These are phyloP conservation scores for Colletotrichum tofieldiae DNA, from an alignment of 2,329 filamentous ascomycete species.

Conservation along the genomic window DNA sequence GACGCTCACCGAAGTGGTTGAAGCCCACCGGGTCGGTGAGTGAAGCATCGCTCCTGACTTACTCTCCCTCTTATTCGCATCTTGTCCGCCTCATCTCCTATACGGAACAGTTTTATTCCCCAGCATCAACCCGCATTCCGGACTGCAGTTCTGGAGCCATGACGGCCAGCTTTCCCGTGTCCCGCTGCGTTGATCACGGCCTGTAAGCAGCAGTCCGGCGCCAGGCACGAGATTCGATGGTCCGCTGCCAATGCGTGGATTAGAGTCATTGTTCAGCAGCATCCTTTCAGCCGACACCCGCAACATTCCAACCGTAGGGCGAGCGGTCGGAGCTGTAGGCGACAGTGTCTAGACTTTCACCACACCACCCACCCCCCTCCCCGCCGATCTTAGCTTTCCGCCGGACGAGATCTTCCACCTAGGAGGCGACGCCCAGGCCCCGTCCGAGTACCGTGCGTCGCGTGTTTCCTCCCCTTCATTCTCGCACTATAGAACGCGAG, in stretches of 20 bases:
- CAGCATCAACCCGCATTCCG: not conserved
- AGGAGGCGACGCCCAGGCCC: slow-evolving; percentile 16
- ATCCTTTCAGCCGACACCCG: not conserved
- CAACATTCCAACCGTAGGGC: not conserved
- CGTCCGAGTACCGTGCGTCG: slow-evolving; percentile 20
- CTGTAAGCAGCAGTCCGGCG: not conserved
- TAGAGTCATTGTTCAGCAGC: not conserved
- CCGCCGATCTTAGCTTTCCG: slow-evolving; percentile 24
- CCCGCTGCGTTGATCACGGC: not conserved
- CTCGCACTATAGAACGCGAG: not conserved
- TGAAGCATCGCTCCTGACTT: not conserved
- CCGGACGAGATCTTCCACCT: slow-evolving; percentile 30
- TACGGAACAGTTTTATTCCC: not conserved
- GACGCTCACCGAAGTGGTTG: not conserved
- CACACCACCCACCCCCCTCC: not conserved
- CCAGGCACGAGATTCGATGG: not conserved
- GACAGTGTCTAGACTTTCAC: not conserved
- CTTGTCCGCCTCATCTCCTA: not conserved
- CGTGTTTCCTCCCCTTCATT: slow-evolving; percentile 2
- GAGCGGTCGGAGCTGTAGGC: not conserved
- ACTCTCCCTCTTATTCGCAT: not conserved
- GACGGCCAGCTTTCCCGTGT: not conserved
- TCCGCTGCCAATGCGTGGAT: not conserved
- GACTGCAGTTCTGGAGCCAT: not conserved
- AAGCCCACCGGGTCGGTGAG: not conserved